A percentile compares a stretch with the other conserved stretches of the same genome.
Conservation (phyloP, 2,329 filamentous ascomycete species). For the Metarhizium guizhouense region DNA sequence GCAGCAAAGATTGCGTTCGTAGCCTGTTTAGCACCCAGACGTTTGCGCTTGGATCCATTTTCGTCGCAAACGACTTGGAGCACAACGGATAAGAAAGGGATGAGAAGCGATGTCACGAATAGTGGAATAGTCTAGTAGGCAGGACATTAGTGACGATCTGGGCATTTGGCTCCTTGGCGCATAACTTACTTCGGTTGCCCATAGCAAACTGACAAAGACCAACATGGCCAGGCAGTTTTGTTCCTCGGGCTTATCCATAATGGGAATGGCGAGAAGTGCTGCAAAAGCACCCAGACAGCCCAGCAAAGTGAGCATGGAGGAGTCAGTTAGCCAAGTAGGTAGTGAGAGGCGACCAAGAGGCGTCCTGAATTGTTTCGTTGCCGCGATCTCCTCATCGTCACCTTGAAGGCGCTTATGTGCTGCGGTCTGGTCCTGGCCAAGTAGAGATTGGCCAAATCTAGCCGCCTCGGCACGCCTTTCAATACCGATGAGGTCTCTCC, state of each 20-base stretch:
- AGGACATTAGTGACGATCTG: conserved; percentile 6
- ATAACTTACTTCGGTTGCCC: conserved; percentile 78
- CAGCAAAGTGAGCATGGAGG: conserved; percentile 70
- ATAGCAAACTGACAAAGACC: conserved; percentile 85
- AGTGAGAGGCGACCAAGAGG: conserved; percentile 69
- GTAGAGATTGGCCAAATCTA: conserved; percentile 75
- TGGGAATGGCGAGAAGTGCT: conserved; percentile 63
- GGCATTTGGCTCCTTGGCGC: background rate
- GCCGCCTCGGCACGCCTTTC: conserved; percentile 92
- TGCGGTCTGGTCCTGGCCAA: conserved; percentile 64
- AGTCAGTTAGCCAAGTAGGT: conserved; percentile 76
- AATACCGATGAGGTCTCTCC: conserved; percentile 97
- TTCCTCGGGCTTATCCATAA: conserved; percentile 81
- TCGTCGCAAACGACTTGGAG: conserved; percentile 77
- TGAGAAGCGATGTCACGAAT: conserved; percentile 89
- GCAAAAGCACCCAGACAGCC: conserved; percentile 65
- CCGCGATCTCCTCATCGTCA: conserved; percentile 58
- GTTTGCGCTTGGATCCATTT: conserved; percentile 43
- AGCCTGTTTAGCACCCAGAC: conserved; percentile 72
- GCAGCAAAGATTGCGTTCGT: conserved; percentile 80
- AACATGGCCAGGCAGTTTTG: conserved; percentile 94
- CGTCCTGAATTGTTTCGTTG: conserved; percentile 63
- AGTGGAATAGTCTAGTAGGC: conserved; percentile 71
- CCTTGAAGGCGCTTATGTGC: conserved; percentile 69
- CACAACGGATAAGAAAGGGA: conserved; percentile 87